A percentile compares a stretch with the other conserved stretches of the same genome.
Evolutionary conservation across 164 flowering plant species (phyloP).

Genomic region (Brasenia schreberi): DNA sequence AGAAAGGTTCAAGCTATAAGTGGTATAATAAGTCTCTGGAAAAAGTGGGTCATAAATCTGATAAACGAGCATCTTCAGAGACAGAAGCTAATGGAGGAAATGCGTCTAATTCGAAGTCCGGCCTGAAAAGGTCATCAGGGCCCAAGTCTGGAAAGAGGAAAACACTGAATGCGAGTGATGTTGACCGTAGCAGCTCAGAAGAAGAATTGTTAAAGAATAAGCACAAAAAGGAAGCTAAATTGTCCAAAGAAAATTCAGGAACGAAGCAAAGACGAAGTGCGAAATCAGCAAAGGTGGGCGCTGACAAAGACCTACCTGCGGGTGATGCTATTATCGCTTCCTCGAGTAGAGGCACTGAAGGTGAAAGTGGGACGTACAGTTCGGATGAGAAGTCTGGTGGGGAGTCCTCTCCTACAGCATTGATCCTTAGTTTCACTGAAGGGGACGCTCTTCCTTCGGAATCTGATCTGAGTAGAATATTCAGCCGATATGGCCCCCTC

Average conservation of each 20-base stretch:
- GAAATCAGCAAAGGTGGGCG: slow-evolving; percentile 3
- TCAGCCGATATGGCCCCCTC: slow-evolving; percentile 52
- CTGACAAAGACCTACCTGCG: slow-evolving; percentile 1
- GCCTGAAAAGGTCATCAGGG: background rate
- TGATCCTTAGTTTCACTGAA: slow-evolving; percentile 48
- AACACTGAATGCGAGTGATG: slow-evolving; percentile 4
- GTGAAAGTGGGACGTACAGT: slow-evolving; percentile 9
- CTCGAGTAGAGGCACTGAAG: background rate
- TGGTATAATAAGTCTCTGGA: slow-evolving; percentile 10
- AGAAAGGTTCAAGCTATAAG: slow-evolving; percentile 7
- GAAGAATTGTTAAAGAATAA: slow-evolving; percentile 14
- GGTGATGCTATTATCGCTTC: background rate
- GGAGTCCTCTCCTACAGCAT: slow-evolving; percentile 36
- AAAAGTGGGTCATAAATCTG: slow-evolving; percentile 8
- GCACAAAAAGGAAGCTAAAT: slow-evolving; percentile 9
- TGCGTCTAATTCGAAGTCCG: slow-evolving; percentile 6
- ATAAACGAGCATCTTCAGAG: background rate
- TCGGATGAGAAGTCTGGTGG: slow-evolving; percentile 14
- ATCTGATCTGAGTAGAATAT: slow-evolving; percentile 42
- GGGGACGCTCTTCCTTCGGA: slow-evolving; percentile 54
- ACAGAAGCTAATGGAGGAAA: slow-evolving; percentile 1
- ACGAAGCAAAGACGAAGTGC: slow-evolving; percentile 4
- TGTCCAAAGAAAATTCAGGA: slow-evolving; percentile 10
- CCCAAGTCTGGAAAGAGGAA: background rate
- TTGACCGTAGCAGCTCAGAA: slow-evolving; percentile 21